These are phyloP conservation scores for Kalmanozyma brasiliensis DNA, from an alignment of 1,284 basidiomycete species.

Conservation along the genomic window DNA sequence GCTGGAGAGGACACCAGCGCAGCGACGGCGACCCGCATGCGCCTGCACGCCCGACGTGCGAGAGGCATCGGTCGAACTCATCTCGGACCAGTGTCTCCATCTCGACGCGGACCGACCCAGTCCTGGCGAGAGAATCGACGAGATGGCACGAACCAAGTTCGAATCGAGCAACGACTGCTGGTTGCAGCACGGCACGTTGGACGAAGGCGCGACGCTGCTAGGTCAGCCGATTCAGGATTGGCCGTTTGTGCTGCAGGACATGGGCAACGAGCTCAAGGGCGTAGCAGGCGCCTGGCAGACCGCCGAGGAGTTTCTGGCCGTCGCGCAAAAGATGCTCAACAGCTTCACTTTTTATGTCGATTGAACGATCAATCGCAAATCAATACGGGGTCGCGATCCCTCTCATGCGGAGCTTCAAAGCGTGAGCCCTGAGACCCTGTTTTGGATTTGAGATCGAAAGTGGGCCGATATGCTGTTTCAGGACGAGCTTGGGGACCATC, in stretches of 20 bases:
- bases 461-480: no score
- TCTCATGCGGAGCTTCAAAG: no score
- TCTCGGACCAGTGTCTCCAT: conserved; percentile 41
- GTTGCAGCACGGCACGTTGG: conserved; percentile 41
- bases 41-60: conserved; percentile 21
- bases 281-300: conserved; percentile 35
- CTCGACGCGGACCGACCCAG: conserved; percentile 31
- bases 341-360: conserved; percentile 39
- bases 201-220: conserved; percentile 36
- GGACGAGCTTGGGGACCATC: no score
- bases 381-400: no score
- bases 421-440: no score
- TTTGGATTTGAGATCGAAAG: no score
- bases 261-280: conserved; percentile 37
- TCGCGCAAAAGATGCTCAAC: conserved; percentile 34
- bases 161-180: conserved; percentile 29
- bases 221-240: conserved; percentile 44
- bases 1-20: conserved; percentile 6
- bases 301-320: conserved; percentile 36
- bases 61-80: conserved; percentile 26
- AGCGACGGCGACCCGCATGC: conserved; percentile 18
- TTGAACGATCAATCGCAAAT: not conserved
- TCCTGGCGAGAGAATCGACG: not conserved
- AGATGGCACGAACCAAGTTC: conserved; percentile 10
- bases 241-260: conserved; percentile 48